Conservation (phyloP, 176 grass and related monocot species). For the Juncus effusus region DNA sequence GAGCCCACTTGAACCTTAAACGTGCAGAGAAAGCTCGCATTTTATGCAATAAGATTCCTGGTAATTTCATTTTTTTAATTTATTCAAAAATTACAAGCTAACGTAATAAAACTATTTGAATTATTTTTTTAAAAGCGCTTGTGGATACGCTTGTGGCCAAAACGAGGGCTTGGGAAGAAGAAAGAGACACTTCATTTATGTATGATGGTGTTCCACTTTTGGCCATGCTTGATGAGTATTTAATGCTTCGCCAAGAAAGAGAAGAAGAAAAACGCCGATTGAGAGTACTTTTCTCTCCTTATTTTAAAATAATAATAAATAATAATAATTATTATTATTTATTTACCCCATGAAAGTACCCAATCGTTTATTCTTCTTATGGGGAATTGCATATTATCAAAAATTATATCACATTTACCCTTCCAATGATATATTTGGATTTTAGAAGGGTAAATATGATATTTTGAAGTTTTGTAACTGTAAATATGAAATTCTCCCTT, state of each 20-base stretch:
- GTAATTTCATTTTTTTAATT: conserved; percentile 32
- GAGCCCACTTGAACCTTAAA: conserved; percentile 92
- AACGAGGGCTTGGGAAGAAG: conserved; percentile 81
- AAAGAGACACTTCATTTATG: conserved; percentile 68
- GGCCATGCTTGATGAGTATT: conserved; percentile 97
- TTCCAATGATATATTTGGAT: too few species aligned
- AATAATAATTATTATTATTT: conserved; percentile 5
- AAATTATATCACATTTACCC: too few species aligned
- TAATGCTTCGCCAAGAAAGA: conserved; percentile 95
- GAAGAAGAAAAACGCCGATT: conserved; percentile 95
- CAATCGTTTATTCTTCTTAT: too few species aligned
- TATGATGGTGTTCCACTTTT: conserved; percentile 94
- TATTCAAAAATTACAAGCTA: neutral
- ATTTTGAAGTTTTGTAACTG: too few species aligned
- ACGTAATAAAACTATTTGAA: conserved; percentile 3
- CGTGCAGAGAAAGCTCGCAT: conserved; percentile 97
- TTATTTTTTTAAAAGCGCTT: conserved; percentile 56
- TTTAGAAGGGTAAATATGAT: too few species aligned
- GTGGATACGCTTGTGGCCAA: conserved; percentile 94
- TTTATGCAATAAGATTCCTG: conserved; percentile 97
- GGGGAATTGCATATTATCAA: too few species aligned
- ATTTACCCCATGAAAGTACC: too few species aligned
- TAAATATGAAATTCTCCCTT: too few species aligned
- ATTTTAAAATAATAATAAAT: neutral
- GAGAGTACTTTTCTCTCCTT: conserved; percentile 41